These are phyloP conservation scores for Rhododendron griersonianum DNA, from an alignment of 148 eudicot genomes.

Conservation along the genomic window DNA sequence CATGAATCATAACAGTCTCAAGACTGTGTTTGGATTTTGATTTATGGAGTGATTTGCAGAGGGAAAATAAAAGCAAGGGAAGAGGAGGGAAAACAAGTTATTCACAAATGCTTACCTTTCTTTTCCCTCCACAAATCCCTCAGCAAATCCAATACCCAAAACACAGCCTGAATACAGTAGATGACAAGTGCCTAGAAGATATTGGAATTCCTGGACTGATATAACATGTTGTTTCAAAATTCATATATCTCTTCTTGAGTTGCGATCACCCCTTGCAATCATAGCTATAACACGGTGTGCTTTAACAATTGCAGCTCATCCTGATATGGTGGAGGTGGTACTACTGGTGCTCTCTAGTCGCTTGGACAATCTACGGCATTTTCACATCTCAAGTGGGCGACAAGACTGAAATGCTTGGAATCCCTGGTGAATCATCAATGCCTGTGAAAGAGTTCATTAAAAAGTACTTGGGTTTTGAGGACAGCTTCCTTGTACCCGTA, in stretches of 20 bases:
- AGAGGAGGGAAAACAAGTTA: neutral
- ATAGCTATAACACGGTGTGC: neutral
- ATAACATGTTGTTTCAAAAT: neutral
- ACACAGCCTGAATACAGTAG: neutral
- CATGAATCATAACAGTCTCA: neutral
- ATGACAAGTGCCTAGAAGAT: neutral
- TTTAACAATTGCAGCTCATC: conserved; percentile 28
- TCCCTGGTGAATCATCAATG: conserved; percentile 16
- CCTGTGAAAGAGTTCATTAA: conserved; percentile 17
- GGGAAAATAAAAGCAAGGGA: neutral
- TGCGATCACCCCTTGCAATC: neutral
- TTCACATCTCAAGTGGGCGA: conserved; percentile 42
- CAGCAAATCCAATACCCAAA: neutral
- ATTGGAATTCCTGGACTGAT: neutral
- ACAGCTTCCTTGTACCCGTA: conserved; percentile 33
- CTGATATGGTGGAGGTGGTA: conserved; percentile 60
- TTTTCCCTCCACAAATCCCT: neutral
- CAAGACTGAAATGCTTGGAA: neutral
- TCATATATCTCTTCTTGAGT: neutral
- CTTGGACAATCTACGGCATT: conserved; percentile 49
- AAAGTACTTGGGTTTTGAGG: conserved; percentile 16
- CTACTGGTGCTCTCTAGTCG: conserved; percentile 46
- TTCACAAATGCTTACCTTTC: neutral
- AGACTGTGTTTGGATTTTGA: neutral
- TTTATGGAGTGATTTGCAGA: neutral